These are phyloP conservation scores for Saksenaea oblongispora DNA, from an alignment of 371 early-diverging fungal species.

Conservation along the genomic window DNA sequence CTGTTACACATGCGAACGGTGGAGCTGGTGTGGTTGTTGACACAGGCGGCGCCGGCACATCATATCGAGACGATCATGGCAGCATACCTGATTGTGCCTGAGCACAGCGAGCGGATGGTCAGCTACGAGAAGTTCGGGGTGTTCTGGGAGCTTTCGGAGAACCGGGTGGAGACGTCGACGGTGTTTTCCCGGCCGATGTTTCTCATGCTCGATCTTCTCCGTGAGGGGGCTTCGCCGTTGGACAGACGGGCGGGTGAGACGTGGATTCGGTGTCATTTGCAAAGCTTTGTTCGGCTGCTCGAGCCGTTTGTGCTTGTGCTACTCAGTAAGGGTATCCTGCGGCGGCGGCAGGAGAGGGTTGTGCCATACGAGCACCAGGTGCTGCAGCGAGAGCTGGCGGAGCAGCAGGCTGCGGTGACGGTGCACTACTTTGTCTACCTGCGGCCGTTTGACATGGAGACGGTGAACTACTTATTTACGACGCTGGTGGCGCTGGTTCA, in stretches of 20 bases:
- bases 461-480: slow-evolving; percentile 67
- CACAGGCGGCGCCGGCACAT: slow-evolving; percentile 50
- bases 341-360: slow-evolving; percentile 29
- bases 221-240: slow-evolving; percentile 53
- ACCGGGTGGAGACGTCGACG: slow-evolving; percentile 37
- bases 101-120: slow-evolving; percentile 32
- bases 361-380: slow-evolving; percentile 48
- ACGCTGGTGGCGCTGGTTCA: slow-evolving; percentile 54
- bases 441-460: slow-evolving; percentile 67
- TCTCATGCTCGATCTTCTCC: slow-evolving; percentile 68
- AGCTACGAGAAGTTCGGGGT: slow-evolving; percentile 69
- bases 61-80: slow-evolving; percentile 66
- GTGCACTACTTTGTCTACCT: slow-evolving; percentile 52
- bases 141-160: slow-evolving; percentile 70
- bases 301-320: slow-evolving; percentile 65
- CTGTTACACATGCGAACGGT: slow-evolving; percentile 64
- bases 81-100: slow-evolving; percentile 49
- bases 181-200: slow-evolving; percentile 73
- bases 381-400: slow-evolving; percentile 13
- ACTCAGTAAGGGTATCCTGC: slow-evolving; percentile 55
- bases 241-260: slow-evolving; percentile 69
- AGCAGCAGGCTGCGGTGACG: neutral
- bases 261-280: slow-evolving; percentile 70
- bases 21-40: slow-evolving; percentile 67
- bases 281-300: slow-evolving; percentile 61